Conservation (phyloP, 192 early-diverging fungal species). For the Linnemannia elongata region DNA sequence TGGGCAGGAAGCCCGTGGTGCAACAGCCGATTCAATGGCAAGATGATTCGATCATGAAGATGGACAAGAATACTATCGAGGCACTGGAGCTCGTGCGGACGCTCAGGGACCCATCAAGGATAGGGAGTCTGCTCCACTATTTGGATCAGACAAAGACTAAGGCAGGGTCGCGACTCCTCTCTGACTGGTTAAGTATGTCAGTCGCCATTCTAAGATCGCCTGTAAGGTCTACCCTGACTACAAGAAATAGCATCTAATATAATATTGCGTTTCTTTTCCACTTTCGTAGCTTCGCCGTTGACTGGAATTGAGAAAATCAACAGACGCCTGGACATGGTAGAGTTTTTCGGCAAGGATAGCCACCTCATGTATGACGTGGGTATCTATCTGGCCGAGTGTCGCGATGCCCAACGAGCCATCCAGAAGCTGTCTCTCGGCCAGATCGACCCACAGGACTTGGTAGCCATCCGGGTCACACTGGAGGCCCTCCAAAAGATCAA, state of each 20-base stretch:
- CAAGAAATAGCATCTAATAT: too few relatives aligned
- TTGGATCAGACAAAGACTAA: conserved; percentile 87
- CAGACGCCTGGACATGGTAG: conserved; percentile 79
- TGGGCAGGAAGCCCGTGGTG: conserved; percentile 71
- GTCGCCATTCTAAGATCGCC: too few relatives aligned
- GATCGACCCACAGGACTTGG: conserved; percentile 72
- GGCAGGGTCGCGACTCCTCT: conserved; percentile 81
- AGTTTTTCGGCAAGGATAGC: conserved; percentile 71
- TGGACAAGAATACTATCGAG: conserved; percentile 83
- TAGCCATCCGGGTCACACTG: conserved; percentile 71
- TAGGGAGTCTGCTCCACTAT: conserved; percentile 75
- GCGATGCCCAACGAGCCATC: conserved; percentile 78
- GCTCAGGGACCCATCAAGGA: conserved; percentile 61
- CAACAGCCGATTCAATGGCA: conserved; percentile 72
- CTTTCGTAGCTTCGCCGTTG: conserved; percentile 72
- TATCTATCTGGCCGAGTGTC: conserved; percentile 63
- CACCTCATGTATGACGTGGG: conserved; percentile 69
- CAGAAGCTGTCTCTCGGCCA: conserved; percentile 78
- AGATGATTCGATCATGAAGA: conserved; percentile 71
- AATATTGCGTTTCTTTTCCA: not conserved
- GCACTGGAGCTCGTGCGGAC: conserved; percentile 84
- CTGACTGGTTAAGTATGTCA: conserved; percentile 71
- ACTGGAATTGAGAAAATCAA: conserved; percentile 76
- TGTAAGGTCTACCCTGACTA: too few relatives aligned
- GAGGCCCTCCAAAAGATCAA: conserved; percentile 64